These are phyloP conservation scores for Botrytis pseudocinerea DNA, from an alignment of 2,329 filamentous ascomycete genomes.

Conservation along the genomic window DNA sequence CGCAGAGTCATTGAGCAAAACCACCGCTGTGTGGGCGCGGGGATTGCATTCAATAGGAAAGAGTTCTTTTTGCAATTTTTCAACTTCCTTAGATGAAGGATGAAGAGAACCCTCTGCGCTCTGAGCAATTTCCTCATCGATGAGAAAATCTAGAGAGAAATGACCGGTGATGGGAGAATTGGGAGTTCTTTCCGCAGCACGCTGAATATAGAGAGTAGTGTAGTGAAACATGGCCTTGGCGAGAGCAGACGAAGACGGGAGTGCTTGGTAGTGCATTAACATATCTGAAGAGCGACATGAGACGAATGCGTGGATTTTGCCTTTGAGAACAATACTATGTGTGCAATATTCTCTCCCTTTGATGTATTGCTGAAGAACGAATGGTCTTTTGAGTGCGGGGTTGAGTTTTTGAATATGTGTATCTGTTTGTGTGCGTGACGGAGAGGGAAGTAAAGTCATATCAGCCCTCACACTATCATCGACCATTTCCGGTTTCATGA, in stretches of 20 bases:
- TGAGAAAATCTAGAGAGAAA: conserved; percentile 53
- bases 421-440: conserved; percentile 53
- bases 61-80: conserved; percentile 45
- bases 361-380: conserved; percentile 70
- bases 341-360: conserved; percentile 67
- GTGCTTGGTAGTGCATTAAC: conserved; percentile 60
- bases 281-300: conserved; percentile 61
- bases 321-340: conserved; percentile 66
- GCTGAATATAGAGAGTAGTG: conserved; percentile 57
- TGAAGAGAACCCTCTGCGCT: neutral
- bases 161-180: conserved; percentile 64
- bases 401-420: conserved; percentile 53
- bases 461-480: conserved; percentile 55
- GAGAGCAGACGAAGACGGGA: conserved; percentile 56
- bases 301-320: conserved; percentile 64
- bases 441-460: conserved; percentile 65
- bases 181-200: conserved; percentile 43
- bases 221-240: conserved; percentile 63
- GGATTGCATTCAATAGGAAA: conserved; percentile 74
- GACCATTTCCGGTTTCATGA: conserved; percentile 20
- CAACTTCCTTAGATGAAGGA: neutral
- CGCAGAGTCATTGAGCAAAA: conserved; percentile 55
- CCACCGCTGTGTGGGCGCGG: conserved; percentile 65
- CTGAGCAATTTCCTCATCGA: neutral
- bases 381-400: conserved; percentile 47